phyloP scores from a whole-genome alignment of 768 basidiomycete genomes.

The Chalciporus sphaerocephalus region DNA sequence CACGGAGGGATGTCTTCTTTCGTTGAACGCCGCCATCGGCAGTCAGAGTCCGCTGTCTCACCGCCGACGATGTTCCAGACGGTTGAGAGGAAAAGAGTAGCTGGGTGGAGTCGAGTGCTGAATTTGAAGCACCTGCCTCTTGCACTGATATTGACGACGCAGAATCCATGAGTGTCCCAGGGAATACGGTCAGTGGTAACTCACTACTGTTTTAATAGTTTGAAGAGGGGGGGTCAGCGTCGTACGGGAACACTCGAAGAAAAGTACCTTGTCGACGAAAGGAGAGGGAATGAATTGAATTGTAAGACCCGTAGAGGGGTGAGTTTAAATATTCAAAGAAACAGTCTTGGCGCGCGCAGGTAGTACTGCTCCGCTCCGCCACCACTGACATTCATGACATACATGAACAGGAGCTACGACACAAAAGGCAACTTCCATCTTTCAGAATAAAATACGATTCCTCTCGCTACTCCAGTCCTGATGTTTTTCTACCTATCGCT shows the following conservation, averaged over 20 bases:
- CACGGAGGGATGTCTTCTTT: slow-evolving; percentile 10
- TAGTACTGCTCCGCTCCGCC: background rate
- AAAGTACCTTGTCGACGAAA: slow-evolving; percentile 2
- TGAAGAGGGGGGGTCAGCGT: background rate
- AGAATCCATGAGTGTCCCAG: slow-evolving; percentile 14
- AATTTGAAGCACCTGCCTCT: slow-evolving; percentile 7
- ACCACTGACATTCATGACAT: too few relatives aligned
- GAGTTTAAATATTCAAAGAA: background rate
- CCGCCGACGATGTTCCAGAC: slow-evolving; percentile 9
- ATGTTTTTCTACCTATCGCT: background rate
- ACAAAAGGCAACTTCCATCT: slow-evolving; percentile 13
- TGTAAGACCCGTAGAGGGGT: background rate
- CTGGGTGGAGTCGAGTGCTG: slow-evolving; percentile 3
- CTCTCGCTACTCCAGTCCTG: too few relatives aligned
- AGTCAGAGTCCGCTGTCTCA: slow-evolving; percentile 7
- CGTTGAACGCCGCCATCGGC: slow-evolving; percentile 2
- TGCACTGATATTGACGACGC: slow-evolving; percentile 11
- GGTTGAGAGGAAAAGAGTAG: slow-evolving; percentile 4
- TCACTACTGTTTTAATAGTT: slow-evolving; percentile 2
- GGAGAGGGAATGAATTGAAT: too few relatives aligned
- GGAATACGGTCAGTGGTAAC: background rate
- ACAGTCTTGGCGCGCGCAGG: background rate
- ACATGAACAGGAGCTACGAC: background rate
- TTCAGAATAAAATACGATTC: background rate
- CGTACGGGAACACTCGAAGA: background rate